Evolutionary conservation across 306 rosid genomes (phyloP), one percentile per base, ranked within the genome.

Genomic region (Quercus suber): DNA sequence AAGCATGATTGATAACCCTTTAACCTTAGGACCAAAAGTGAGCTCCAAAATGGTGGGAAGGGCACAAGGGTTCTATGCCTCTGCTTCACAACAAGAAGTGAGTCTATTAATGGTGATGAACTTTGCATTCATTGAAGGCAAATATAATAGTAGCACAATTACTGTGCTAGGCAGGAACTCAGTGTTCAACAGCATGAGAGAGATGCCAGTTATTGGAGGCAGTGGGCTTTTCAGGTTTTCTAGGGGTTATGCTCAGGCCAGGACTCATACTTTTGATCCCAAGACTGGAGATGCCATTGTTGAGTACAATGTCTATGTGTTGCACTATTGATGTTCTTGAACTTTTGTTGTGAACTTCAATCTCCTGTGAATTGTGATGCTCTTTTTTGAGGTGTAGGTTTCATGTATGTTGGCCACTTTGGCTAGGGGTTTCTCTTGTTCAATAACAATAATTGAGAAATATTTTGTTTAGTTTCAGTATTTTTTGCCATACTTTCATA

Each of bases 1-100:
- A 71, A 20, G 55, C 12, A 82, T 85, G 70, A 75, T 85, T 15
- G 89, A 87, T 6, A 58, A 89, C 51, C 87, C 90, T 7, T 74
- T 89, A 21, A 89, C 92, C 1, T 4, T 82, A 18, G 87, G 79
- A 15, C 92, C 92, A 1, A 14, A 84, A 1, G 21, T 77, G 74
- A 82, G 69, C 74, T 89, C 90, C 3, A 80, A 86, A n/a, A 1
- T 81, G 55, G 82, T 87, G 27, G 88, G 93, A 1, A 83, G 69
- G 53, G 90, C 89, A 1, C 77, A 80, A 19, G 83, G 83, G 5
- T 58, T 80, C 2, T 80, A 80, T 27, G 70, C 52, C 9, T 74
- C 75, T 6, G 83, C 79, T 0, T 74, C 79, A 1, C 79, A 80
- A n/a, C 11, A 37, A 33, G 79, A 80, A 31, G 0, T 74, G 5